These are phyloP conservation scores for Ophiocordyceps sinensis DNA, from an alignment of 2,329 filamentous ascomycete genomes.

Conservation along the genomic window DNA sequence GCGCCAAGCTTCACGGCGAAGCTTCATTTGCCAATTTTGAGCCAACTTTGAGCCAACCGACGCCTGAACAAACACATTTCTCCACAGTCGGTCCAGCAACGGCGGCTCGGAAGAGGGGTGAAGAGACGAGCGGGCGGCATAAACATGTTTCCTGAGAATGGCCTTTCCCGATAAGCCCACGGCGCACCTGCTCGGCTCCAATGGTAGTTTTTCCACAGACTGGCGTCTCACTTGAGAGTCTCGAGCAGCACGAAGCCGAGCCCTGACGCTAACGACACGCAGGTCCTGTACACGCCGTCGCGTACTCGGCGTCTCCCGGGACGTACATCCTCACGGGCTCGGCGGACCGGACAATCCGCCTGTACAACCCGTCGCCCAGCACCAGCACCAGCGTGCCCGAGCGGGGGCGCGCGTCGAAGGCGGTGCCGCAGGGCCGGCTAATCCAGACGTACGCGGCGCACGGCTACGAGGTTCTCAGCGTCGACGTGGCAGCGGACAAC, in stretches of 20 bases:
- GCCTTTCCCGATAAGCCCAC: slow-evolving; percentile 33
- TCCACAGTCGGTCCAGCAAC: too few species aligned
- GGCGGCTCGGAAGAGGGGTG: not conserved
- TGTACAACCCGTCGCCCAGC: slow-evolving; percentile 62
- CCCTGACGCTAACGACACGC: slow-evolving; percentile 1
- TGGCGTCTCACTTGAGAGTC: not conserved
- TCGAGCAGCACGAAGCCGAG: not conserved
- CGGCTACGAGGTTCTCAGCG: slow-evolving; percentile 79
- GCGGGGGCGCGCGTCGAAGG: slow-evolving; percentile 11
- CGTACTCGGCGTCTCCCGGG: slow-evolving; percentile 58
- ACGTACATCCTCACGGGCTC: slow-evolving; percentile 76
- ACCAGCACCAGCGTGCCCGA: slow-evolving; percentile 20
- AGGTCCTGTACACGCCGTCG: slow-evolving; percentile 59
- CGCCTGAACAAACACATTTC: too few species aligned
- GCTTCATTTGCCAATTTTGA: too few species aligned
- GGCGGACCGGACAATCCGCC: slow-evolving; percentile 68
- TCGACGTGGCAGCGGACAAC: slow-evolving; percentile 64
- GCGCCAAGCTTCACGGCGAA: too few species aligned
- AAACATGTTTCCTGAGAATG: slow-evolving; percentile 17
- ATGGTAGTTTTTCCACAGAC: slow-evolving; percentile 25
- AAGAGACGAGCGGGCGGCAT: slow-evolving; percentile 6
- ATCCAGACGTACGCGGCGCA: slow-evolving; percentile 85
- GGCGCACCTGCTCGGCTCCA: slow-evolving; percentile 43
- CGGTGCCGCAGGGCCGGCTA: slow-evolving; percentile 38
- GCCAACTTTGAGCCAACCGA: too few species aligned